Base-by-base conservation (phyloP, 2,329 filamentous ascomycete genomes). In the Magnaporthiopsis incrustans region DNA sequence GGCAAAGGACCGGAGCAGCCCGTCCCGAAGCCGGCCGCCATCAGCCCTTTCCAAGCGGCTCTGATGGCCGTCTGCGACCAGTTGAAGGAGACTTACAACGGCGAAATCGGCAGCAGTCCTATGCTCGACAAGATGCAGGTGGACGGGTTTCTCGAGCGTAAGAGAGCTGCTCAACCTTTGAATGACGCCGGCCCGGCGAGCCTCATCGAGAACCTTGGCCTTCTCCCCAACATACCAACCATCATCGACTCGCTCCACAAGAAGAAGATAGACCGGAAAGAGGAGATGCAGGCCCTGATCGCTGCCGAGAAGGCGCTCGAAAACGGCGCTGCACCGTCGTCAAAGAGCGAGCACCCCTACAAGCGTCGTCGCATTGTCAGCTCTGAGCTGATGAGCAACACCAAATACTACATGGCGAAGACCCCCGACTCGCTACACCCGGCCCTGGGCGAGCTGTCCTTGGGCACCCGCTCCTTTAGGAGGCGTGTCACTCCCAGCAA, bases 401-500 rank as follows among this genome's bases (percentile, higher is more conserved):
- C 68, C n/a, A 66, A 66, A 63, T 70, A 70, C 64, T 70, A 61
- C 61, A 63, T 63, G 32, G 50, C n/a, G 22, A 18, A 22, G 33
- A 26, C 33, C 18, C 25, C 57, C n/a, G 56, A 63, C 14, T n/a
- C 57, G 22, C 50, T 63, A 7, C 32, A 53, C 33, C 35, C 59
- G 58, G 59, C 44, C 22, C 44, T 35, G 35, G 59, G 12, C 27
- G 12, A 58, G 10, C 27, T 62, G 38, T 62, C 61, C 4, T 35
- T 62, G 25, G 14, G 60, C 14, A 56, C 53, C 27, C 44, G 60
- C 26, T 56, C 60, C 1, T 62, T 57, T 22, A 33, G 53, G 22
- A 27, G 18, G 12, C 53, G 27, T 35, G n/a, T n/a, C 61, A 33
- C 26, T 11, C 27, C 26, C 18, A 33, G 12, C 30, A n/a, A 6